Evolutionary conservation across 129 eudicot genomes (phyloP).

Genomic region (Sambucus nigra): DNA sequence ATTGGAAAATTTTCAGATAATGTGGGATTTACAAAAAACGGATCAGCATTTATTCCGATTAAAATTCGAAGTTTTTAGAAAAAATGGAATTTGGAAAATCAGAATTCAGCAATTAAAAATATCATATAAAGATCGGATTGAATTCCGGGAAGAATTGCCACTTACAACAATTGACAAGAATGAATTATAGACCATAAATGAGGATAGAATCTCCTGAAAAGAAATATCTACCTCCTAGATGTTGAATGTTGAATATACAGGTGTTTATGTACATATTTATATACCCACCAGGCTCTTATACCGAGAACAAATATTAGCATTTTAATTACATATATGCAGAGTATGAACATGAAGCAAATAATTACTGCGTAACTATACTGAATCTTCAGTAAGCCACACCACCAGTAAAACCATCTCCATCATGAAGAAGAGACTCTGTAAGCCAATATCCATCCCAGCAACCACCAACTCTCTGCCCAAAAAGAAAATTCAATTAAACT

Average conservation of each 20-base stretch:
- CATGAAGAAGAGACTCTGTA: slow-evolving; percentile 80
- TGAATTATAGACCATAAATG: too few species aligned
- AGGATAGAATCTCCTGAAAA: too few species aligned
- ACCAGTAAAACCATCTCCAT: slow-evolving; percentile 85
- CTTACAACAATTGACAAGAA: too few species aligned
- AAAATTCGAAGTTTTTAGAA: too few species aligned
- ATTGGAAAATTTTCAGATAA: too few species aligned
- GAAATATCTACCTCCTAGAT: not conserved
- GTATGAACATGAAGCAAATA: not conserved
- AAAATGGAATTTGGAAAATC: too few species aligned
- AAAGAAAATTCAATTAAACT: too few species aligned
- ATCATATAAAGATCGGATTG: too few species aligned
- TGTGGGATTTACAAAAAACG: too few species aligned
- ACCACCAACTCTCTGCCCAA: slow-evolving; percentile 76
- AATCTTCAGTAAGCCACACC: slow-evolving; percentile 78
- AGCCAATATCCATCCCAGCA: slow-evolving; percentile 99
- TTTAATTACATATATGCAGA: slow-evolving; percentile 6
- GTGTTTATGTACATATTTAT: slow-evolving; percentile 1
- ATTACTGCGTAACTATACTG: not conserved
- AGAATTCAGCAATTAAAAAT: too few species aligned
- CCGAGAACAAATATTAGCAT: not conserved
- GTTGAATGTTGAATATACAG: not conserved
- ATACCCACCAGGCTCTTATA: not conserved
- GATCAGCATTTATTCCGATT: too few species aligned
- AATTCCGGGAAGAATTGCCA: too few species aligned